Base-by-base conservation (phyloP, 2,329 filamentous ascomycete species). In the Calonectria leucothoes region DNA sequence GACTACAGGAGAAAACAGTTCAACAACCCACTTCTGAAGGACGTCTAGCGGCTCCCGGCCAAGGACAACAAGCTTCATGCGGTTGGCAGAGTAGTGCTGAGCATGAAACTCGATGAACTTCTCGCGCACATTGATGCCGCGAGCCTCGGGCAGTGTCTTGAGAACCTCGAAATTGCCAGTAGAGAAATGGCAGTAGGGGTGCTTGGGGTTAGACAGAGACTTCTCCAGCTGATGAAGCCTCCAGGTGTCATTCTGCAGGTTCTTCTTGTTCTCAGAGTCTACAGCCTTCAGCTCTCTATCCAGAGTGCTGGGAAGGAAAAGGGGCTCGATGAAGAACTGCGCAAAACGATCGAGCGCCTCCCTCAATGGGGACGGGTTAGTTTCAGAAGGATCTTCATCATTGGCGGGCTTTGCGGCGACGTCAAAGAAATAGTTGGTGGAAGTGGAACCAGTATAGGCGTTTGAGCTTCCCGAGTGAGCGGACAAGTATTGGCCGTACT, bases 341-440 rank as follows among this genome's bases (percentile, higher is more conserved):
- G 96, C 94, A 84, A 98, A 98, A 39, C 95, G 93, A 83, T 98
- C 96, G 66, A 98, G 88, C 6, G 94, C 96, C 29, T 95, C 95
- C 82, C 94, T 93, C 6, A 98, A 80, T 1, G 90, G 89, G 20
- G 90, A 92, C 0, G 89, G 86, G 76, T 92, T 91, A 78, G 85
- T 82, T 76, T 88, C 89, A 11, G 89, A 89, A 4, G 89, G 85
- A 37, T 90, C 87, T 66, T 89, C 85, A 45, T 89, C 88, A 74
- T 93, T 92, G 82, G 89, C 91, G 15, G 93, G 91, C 66, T 95
- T 95, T 37, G 95, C 95, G 25, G 94, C 95, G 71, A 98, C 93
- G 82, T 99, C 97, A 83, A 99, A 99, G 86, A 94, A 98, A 87
- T 98, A 99, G 86, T 98, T 98, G 76, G 97, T 99, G 66, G 96